These are phyloP conservation scores for Aspergillus fijiensis DNA, from an alignment of 2,329 filamentous ascomycete species.

Conservation along the genomic window DNA sequence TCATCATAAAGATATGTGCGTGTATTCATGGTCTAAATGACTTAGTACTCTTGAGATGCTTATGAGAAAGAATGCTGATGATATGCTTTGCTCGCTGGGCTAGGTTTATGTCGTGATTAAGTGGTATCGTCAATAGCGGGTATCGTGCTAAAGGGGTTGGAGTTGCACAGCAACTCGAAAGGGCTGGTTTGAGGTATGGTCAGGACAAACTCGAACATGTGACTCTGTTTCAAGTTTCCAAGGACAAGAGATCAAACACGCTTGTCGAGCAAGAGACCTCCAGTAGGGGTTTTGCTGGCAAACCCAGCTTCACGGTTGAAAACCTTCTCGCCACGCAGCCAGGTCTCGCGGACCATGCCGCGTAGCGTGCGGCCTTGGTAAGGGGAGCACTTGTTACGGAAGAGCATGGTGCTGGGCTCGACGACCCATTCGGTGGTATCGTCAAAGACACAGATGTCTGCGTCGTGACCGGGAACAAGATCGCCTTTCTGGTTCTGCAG, in stretches of 20 bases:
- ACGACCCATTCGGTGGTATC: conserved; percentile 77
- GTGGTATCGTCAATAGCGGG: background rate
- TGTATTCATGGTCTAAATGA: background rate
- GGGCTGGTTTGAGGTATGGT: background rate
- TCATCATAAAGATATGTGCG: background rate
- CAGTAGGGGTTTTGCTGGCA: conserved; percentile 34
- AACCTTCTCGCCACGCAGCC: conserved; percentile 74
- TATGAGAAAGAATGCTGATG: background rate
- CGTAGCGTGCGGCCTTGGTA: conserved; percentile 79
- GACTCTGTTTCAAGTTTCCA: background rate
- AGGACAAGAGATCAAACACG: conserved; percentile 28
- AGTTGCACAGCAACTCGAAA: background rate
- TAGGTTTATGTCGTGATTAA: conserved; percentile 1
- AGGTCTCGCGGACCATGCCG: conserved; percentile 81
- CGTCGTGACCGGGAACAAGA: conserved; percentile 77
- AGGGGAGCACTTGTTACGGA: conserved; percentile 88
- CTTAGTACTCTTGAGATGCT: background rate
- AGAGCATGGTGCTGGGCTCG: conserved; percentile 77
- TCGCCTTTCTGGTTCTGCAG: conserved; percentile 79
- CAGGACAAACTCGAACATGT: background rate
- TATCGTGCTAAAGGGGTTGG: background rate
- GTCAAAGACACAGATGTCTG: conserved; percentile 89
- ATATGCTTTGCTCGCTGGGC: background rate
- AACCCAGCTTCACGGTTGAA: conserved; percentile 63
- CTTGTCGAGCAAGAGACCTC: conserved; percentile 43